These are phyloP conservation scores for Petunia axillaris DNA, from an alignment of 257 asterid species.

Conservation along the genomic window DNA sequence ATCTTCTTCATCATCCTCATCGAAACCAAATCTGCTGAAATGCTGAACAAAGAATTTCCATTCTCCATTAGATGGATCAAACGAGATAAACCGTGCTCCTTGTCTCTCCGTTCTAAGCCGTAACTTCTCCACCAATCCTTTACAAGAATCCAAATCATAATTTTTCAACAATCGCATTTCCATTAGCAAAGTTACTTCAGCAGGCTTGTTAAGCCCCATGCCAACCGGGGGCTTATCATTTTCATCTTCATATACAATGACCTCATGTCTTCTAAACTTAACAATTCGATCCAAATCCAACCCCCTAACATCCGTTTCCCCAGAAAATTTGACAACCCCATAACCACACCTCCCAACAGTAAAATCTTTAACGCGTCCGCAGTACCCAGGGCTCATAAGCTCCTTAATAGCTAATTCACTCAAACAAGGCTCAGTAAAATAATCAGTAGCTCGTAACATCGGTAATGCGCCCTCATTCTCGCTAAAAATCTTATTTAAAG, in stretches of 20 bases:
- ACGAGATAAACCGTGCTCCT: constrained; percentile 84
- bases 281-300: constrained; percentile 76
- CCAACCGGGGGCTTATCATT: constrained; percentile 71
- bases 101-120: constrained; percentile 65
- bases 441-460: constrained; percentile 57
- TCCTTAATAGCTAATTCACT: constrained; percentile 74
- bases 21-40: constrained; percentile 94
- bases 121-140: constrained; percentile 53
- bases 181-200: constrained; percentile 77
- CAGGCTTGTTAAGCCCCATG: constrained; percentile 84
- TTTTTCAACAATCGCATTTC: constrained; percentile 30
- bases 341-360: constrained; percentile 80
- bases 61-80: constrained; percentile 58
- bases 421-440: constrained; percentile 75
- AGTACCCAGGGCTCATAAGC: constrained; percentile 64
- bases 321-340: constrained; percentile 67
- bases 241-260: constrained; percentile 80
- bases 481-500: constrained; percentile 35
- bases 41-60: constrained; percentile 91
- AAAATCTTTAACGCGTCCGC: constrained; percentile 72
- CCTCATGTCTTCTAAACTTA: constrained; percentile 64
- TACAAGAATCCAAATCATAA: constrained; percentile 31
- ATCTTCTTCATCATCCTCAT: constrained; percentile 90
- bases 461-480: constrained; percentile 56
- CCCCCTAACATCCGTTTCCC: constrained; percentile 81